Evolutionary conservation across 2,329 filamentous ascomycete genomes (phyloP).

Genomic region (Talaromyces sp.): DNA sequence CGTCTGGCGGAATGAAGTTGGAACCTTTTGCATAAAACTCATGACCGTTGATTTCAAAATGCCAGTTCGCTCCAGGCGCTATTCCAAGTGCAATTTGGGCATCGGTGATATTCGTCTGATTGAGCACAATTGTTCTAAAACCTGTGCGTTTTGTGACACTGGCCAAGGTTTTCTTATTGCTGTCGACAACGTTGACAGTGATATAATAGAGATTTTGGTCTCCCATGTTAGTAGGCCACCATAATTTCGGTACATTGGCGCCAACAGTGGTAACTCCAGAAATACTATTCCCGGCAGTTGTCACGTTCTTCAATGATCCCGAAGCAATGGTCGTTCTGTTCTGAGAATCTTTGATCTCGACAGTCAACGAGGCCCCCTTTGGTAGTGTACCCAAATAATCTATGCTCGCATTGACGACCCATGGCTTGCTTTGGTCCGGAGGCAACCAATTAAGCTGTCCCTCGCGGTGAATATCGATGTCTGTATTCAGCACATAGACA

Average conservation of each 20-base stretch:
- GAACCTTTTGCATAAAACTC: slow-evolving; percentile 64
- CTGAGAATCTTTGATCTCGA: slow-evolving; percentile 45
- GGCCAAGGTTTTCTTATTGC: slow-evolving; percentile 37
- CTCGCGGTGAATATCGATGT: slow-evolving; percentile 58
- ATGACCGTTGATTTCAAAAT: slow-evolving; percentile 64
- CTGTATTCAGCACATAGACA: slow-evolving; percentile 51
- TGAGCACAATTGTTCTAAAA: slow-evolving; percentile 61
- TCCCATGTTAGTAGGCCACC: slow-evolving; percentile 61
- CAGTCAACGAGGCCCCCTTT: slow-evolving; percentile 42
- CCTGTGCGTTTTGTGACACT: slow-evolving; percentile 54
- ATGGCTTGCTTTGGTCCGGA: slow-evolving; percentile 55
- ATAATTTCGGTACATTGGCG: slow-evolving; percentile 49
- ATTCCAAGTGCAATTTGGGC: slow-evolving; percentile 54
- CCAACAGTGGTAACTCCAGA: slow-evolving; percentile 49
- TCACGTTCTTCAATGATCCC: slow-evolving; percentile 41
- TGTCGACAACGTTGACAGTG: slow-evolving; percentile 47
- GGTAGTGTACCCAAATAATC: slow-evolving; percentile 54
- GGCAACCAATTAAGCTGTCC: slow-evolving; percentile 58
- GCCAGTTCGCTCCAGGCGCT: slow-evolving; percentile 58
- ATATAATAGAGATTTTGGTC: slow-evolving; percentile 57
- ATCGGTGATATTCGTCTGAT: slow-evolving; percentile 53
- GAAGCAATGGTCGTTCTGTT: slow-evolving; percentile 40
- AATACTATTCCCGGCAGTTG: slow-evolving; percentile 43
- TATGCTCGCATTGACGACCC: slow-evolving; percentile 60
- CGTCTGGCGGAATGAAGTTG: slow-evolving; percentile 62